These are phyloP conservation scores for Monilinia vaccinii-corymbosi DNA, from an alignment of 2,329 filamentous ascomycete genomes.

Conservation along the genomic window DNA sequence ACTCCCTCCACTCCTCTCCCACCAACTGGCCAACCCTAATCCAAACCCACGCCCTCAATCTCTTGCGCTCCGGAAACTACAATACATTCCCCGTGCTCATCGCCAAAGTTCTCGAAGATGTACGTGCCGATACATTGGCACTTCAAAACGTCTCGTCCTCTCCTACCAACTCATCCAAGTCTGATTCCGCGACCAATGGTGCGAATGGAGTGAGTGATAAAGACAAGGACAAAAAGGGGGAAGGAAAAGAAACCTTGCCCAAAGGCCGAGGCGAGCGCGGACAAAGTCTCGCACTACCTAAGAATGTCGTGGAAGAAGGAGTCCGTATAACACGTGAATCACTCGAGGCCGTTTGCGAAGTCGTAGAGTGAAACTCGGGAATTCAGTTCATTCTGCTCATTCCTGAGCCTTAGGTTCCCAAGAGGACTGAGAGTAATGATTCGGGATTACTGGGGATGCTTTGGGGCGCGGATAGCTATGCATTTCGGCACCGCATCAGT, in stretches of 20 bases:
- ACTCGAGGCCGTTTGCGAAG: conserved; percentile 37
- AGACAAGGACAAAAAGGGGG: conserved; percentile 8
- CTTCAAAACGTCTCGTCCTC: conserved; percentile 18
- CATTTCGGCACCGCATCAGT: neutral
- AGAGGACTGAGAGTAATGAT: too few relatives aligned
- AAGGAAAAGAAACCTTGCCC: neutral
- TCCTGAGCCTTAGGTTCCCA: too few relatives aligned
- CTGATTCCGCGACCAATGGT: neutral
- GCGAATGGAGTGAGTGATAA: conserved; percentile 15
- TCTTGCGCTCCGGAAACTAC: conserved; percentile 51
- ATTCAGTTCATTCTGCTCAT: too few relatives aligned
- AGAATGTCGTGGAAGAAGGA: conserved; percentile 51
- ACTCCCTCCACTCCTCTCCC: conserved; percentile 49
- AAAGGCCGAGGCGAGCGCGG: conserved; percentile 19
- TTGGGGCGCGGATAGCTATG: too few relatives aligned
- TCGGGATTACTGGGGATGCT: too few relatives aligned
- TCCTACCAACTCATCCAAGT: too few relatives aligned
- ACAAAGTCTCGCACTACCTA: conserved; percentile 45
- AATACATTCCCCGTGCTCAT: conserved; percentile 54
- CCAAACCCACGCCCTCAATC: conserved; percentile 48
- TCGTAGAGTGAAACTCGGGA: conserved; percentile 15
- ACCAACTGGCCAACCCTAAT: conserved; percentile 55
- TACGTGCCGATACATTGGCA: conserved; percentile 29
- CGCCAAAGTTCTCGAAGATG: conserved; percentile 51
- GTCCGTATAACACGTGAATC: conserved; percentile 50